Percentiles rank a stretch among this genome's conserved stretches.
phyloP scores from a whole-genome alignment of 192 early-diverging fungal species.

The Phycomyces blakesleeanus region DNA sequence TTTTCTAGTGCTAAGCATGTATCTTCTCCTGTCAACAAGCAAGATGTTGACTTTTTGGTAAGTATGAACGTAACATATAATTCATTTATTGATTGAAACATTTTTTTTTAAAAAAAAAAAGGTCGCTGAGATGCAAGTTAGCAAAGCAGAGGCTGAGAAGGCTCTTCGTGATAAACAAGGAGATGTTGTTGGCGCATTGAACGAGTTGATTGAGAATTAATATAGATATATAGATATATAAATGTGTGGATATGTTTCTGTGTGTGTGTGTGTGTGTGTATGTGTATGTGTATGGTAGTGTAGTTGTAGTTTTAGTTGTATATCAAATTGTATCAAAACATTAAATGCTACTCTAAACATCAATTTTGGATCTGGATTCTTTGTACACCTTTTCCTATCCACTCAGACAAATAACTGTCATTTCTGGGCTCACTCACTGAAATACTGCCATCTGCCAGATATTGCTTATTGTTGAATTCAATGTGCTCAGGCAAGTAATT shows the following conservation, averaged over 20 bases:
- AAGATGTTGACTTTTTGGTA: conserved; percentile 15
- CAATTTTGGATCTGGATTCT: background rate
- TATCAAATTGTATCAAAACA: background rate
- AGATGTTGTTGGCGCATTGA: conserved; percentile 5
- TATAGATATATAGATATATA: no score
- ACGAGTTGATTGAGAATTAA: conserved; percentile 5
- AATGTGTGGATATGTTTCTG: no score
- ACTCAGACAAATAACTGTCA: conserved; percentile 10
- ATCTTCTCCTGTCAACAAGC: background rate
- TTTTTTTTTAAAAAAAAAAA: conserved; percentile 5
- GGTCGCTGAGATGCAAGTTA: conserved; percentile 11
- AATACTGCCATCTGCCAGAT: conserved; percentile 61
- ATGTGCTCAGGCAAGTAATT: conserved; percentile 73
- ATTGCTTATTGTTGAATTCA: conserved; percentile 80
- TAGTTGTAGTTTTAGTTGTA: no score
- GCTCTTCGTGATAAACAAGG: conserved; percentile 8
- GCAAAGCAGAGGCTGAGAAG: conserved; percentile 10
- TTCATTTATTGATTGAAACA: background rate
- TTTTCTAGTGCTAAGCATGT: background rate
- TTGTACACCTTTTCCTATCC: background rate
- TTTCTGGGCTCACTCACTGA: conserved; percentile 31
- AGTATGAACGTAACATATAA: background rate
- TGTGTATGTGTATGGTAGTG: no score
- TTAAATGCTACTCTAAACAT: background rate
- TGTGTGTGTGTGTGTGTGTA: no score